phyloP scores from a whole-genome alignment of 768 basidiomycete species.

The Hemileccinum impolitum region DNA sequence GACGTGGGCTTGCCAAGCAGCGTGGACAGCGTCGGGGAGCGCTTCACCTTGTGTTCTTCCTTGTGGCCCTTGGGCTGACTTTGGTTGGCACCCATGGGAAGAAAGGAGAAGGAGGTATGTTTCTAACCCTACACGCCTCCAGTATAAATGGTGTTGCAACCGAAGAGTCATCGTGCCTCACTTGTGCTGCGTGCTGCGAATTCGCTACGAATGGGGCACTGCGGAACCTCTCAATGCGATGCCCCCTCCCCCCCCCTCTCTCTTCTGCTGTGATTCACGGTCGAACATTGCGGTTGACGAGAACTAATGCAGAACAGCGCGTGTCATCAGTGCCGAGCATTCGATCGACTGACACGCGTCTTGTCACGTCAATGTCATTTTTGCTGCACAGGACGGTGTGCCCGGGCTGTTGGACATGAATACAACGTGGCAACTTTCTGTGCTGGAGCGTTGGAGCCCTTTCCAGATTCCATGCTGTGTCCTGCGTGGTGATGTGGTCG shows the following conservation, averaged over 20 bases:
- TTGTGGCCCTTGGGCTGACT: slow-evolving; percentile 23
- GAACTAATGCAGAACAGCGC: background rate
- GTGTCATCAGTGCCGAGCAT: slow-evolving; percentile 13
- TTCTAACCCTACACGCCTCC: slow-evolving; percentile 6
- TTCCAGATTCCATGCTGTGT: slow-evolving; percentile 15
- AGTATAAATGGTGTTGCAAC: slow-evolving; percentile 19
- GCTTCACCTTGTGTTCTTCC: slow-evolving; percentile 24
- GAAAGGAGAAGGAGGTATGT: slow-evolving; percentile 2
- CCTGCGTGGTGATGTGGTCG: background rate
- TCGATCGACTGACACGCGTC: slow-evolving; percentile 6
- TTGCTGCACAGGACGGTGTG: slow-evolving; percentile 7
- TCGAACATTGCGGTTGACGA: slow-evolving; percentile 2
- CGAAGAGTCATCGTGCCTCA: slow-evolving; percentile 22
- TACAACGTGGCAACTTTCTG: background rate
- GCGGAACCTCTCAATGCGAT: slow-evolving; percentile 14
- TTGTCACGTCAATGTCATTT: background rate
- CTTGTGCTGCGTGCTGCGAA: slow-evolving; percentile 28
- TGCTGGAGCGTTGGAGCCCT: background rate
- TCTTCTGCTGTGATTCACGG: slow-evolving; percentile 15
- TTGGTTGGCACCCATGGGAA: slow-evolving; percentile 25
- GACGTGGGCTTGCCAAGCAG: slow-evolving; percentile 26
- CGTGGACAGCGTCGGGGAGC: slow-evolving; percentile 22
- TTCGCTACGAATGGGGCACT: slow-evolving; percentile 13
- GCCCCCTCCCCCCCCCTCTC: slow-evolving; percentile 7
- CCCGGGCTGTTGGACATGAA: background rate